Evolutionary conservation across 2,329 filamentous ascomycete genomes (phyloP), one percentile per base, ranked within the genome.

Genomic region (Remersonia thermophila): DNA sequence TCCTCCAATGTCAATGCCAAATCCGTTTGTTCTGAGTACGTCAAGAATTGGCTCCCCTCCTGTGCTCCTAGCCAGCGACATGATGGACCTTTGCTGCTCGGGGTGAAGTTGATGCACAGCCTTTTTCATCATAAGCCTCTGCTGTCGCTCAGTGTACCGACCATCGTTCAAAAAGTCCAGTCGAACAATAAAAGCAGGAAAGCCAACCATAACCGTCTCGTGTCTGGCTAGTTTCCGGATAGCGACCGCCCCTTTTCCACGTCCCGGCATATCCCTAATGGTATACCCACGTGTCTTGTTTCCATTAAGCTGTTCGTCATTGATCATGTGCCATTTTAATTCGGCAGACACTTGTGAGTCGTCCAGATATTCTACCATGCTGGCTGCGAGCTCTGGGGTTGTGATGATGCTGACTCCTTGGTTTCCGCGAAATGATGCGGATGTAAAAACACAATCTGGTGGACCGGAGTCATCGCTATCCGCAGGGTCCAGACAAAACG

Each of bases 351-450:
- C 41, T 7, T 32, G 16, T 2, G 42, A 42, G 29, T 53, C 51
- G 35, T 52, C 50, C 11, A 54, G 39, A 2, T 31, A 9, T 5
- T 35, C 35, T 6, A 39, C 43, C 2, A 51, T 9, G 29, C 40
- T 43, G 18, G 44, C 45, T 1, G 47, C 51, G 20, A 47, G 39
- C 16, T 50, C 40, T 3, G 43, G 48, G 2, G 45, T 48, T 13
- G 48, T 48, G 31, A 54, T 45, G 18, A 54, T n/a, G 26, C 44
- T 48, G 11, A 54, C 29, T 8, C 50, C 49, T 15, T 47, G 42
- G 18, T 36, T 37, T 20, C 38, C 45, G 9, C 48, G 45, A 37
- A 51, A 52, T 8, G 42, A 31, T 3, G 23, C 11, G 5, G 42
- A 29, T 9, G 46, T 53, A 38, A 44, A 53, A 23, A 53, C 44